Base-by-base conservation (phyloP, 2,329 filamentous ascomycete species). In the Sclerotinia sclerotiorum region DNA sequence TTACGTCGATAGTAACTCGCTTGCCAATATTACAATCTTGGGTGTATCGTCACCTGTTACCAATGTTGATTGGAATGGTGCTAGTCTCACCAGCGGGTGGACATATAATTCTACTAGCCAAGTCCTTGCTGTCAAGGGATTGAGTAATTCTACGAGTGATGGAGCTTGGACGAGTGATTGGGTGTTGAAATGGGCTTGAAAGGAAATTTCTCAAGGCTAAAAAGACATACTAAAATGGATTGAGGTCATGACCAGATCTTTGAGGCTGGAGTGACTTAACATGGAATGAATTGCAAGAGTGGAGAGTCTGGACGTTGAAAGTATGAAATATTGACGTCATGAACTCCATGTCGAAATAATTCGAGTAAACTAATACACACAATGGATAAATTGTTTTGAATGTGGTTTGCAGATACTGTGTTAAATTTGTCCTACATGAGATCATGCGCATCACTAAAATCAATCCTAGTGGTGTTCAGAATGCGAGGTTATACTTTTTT, bases 21-120 rank as follows among this genome's bases (percentile, higher is more conserved):
- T 92, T 19, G 85, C 82, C 0, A 89, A 88, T 69, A 81, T 91
- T 49, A 90, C 87, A 0, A 77, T 92, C 56, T 71, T 91, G 70
- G 89, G 89, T 29, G 80, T 90, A 0, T 69, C 77, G 4, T 72
- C 73, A n/a, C 72, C 77, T 72, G 73, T 82, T 46, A 76, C 73
- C 0, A 78, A 74, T n/a, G 84, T 91, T 1, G 79, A 77, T 29
- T 77, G 90, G 10, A 86, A 89, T 73, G 84, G 83, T 0, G 71
- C 77, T 44, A 68, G 70, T 1, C 72, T 90, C 13, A 77, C 77
- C 0, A 73, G 72, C 15, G 79, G 80, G 17, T 85, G 87, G 77
- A 75, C 74, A 0, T 88, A 85, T 70, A 81, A 87, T 74, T 70
- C 74, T 21, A 80, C 78, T 1, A 82, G 78, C 10, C 79, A 82